A percentile compares a stretch with the other conserved stretches of the same genome.
These are phyloP conservation scores for Carex cristatella DNA, from an alignment of 176 grass and related monocot species.

Conservation along the genomic window DNA sequence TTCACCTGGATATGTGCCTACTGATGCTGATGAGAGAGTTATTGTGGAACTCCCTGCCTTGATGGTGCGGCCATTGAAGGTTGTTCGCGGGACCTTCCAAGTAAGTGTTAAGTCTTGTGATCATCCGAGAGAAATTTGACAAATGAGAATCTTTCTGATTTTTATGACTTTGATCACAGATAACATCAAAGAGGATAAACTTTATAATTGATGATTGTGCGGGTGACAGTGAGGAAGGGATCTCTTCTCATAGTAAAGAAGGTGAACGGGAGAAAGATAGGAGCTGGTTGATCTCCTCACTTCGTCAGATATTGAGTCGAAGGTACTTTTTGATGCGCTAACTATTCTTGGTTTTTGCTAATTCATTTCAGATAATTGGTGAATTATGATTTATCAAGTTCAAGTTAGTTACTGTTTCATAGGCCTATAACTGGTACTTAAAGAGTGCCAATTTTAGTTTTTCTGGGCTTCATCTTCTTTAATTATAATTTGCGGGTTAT, in stretches of 20 bases:
- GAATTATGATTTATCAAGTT: not conserved
- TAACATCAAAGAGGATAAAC: slow-evolving; percentile 97
- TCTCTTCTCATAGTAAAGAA: slow-evolving; percentile 48
- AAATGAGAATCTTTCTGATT: slow-evolving; percentile 3
- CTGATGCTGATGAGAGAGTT: slow-evolving; percentile 86
- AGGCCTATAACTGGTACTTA: not conserved
- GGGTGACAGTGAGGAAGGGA: slow-evolving; percentile 43
- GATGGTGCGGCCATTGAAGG: slow-evolving; percentile 92
- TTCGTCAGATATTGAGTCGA: slow-evolving; percentile 96
- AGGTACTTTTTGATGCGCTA: slow-evolving; percentile 41
- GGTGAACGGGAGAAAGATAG: slow-evolving; percentile 76
- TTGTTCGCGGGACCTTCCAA: slow-evolving; percentile 88
- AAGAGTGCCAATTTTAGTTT: slow-evolving; percentile 24
- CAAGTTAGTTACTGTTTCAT: not conserved
- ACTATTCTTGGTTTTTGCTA: slow-evolving; percentile 28
- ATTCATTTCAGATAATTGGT: slow-evolving; percentile 18
- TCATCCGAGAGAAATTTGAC: not conserved
- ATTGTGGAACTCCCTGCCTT: slow-evolving; percentile 81
- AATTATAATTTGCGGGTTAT: slow-evolving; percentile 17
- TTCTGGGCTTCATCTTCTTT: not conserved
- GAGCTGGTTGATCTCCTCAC: slow-evolving; percentile 95
- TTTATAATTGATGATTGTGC: slow-evolving; percentile 71
- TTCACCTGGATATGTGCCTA: slow-evolving; percentile 76
- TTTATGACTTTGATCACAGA: slow-evolving; percentile 43
- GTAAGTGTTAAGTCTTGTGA: slow-evolving; percentile 44